These are phyloP conservation scores for Magnusiomyces tetraspermus DNA, from an alignment of 1,139 yeast species.

Conservation along the genomic window DNA sequence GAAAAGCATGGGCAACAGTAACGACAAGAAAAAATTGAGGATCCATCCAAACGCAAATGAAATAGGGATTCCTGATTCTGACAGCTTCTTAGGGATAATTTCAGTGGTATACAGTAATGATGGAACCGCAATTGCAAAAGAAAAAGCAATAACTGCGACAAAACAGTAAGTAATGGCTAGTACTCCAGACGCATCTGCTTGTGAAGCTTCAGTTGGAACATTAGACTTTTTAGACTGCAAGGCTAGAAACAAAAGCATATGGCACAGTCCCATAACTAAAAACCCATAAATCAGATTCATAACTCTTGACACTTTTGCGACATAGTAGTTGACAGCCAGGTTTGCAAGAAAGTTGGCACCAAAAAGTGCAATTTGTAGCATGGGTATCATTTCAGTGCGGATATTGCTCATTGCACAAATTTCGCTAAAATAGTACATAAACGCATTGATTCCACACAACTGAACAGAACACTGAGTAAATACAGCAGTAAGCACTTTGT, in stretches of 20 bases:
- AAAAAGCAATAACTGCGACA: constrained; percentile 41
- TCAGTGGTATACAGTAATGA: constrained; percentile 46
- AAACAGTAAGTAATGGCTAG: constrained; percentile 41
- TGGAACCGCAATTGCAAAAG: constrained; percentile 34
- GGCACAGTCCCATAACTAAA: constrained; percentile 35
- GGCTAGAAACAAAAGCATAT: constrained; percentile 33
- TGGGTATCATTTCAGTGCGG: constrained; percentile 14
- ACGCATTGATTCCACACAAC: constrained; percentile 57
- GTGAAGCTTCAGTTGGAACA: constrained; percentile 12
- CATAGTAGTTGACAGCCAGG: constrained; percentile 33
- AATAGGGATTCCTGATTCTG: constrained; percentile 44
- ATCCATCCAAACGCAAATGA: constrained; percentile 50
- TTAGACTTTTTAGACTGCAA: constrained; percentile 24
- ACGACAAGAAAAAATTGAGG: constrained; percentile 32
- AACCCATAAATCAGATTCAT: constrained; percentile 23
- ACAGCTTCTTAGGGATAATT: constrained; percentile 40
- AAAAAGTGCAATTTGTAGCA: constrained; percentile 22
- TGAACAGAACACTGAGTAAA: constrained; percentile 54
- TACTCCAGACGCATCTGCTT: constrained; percentile 33
- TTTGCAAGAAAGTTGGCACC: constrained; percentile 32
- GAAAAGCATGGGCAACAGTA: constrained; percentile 36
- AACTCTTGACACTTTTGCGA: constrained; percentile 37
- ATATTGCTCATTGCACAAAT: constrained; percentile 28
- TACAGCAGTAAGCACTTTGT: constrained; percentile 36
- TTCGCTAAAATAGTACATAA: constrained; percentile 55